These are phyloP conservation scores for Suhomyces sp. DNA, from an alignment of 805 yeast species.

Conservation along the genomic window DNA sequence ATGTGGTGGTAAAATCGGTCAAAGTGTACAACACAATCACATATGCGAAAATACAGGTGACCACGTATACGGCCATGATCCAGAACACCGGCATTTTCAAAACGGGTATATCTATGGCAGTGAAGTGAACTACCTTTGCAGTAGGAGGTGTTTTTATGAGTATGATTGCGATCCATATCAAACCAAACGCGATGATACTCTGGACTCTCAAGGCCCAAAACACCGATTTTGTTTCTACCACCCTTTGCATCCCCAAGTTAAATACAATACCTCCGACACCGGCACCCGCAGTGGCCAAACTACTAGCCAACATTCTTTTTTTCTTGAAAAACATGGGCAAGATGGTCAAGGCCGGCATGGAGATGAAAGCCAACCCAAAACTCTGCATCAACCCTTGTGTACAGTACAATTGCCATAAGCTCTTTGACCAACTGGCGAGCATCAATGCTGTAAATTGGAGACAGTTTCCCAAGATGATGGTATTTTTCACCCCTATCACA, in stretches of 20 bases:
- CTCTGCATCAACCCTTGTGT: slow-evolving; percentile 24
- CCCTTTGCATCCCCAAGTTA: slow-evolving; percentile 24
- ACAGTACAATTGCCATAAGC: slow-evolving; percentile 22
- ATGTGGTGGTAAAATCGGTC: slow-evolving; percentile 21
- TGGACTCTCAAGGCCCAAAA: slow-evolving; percentile 24
- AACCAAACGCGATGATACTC: slow-evolving; percentile 9
- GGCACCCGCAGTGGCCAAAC: slow-evolving; percentile 21
- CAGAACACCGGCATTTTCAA: slow-evolving; percentile 15
- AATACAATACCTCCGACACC: slow-evolving; percentile 23
- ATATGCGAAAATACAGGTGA: slow-evolving; percentile 24
- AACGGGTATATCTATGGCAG: slow-evolving; percentile 14
- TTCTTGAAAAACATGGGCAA: slow-evolving; percentile 23
- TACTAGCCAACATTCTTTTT: slow-evolving; percentile 18
- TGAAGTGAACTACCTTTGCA: slow-evolving; percentile 7
- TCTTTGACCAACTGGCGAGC: slow-evolving; percentile 19
- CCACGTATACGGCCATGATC: slow-evolving; percentile 14
- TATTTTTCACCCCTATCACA: slow-evolving; percentile 13
- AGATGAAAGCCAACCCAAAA: slow-evolving; percentile 21
- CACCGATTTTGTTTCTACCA: slow-evolving; percentile 16
- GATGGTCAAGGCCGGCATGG: slow-evolving; percentile 18
- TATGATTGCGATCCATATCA: slow-evolving; percentile 6
- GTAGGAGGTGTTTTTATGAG: slow-evolving; percentile 12
- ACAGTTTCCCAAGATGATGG: slow-evolving; percentile 17
- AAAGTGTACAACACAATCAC: slow-evolving; percentile 23
- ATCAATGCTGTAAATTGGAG: slow-evolving; percentile 20